Base-by-base conservation (phyloP, 2,329 filamentous ascomycete genomes). In the Diplodia scrobiculata region DNA sequence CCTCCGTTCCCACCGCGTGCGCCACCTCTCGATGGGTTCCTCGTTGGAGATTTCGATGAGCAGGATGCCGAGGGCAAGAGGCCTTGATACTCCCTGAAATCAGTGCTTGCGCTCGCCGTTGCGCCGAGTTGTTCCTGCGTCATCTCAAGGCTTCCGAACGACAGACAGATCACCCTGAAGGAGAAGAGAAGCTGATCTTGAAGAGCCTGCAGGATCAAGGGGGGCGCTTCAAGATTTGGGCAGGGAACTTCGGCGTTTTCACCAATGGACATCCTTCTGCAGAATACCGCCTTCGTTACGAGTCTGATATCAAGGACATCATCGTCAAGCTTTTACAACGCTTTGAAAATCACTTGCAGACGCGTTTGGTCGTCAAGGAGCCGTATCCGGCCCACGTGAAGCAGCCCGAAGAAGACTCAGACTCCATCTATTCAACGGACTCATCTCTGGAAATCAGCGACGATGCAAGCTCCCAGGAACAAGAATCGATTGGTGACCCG, bases 11-110 rank as follows among this genome's bases (percentile, higher is more conserved):
- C 36, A 21, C 27, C 19, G 10, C n/a, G n/a, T 55, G 14, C n/a
- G 36, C 52, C 52, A 41, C n/a, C 4, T 34, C 34, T 55, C 52
- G 11, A 55, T 38, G 1, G 52, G 52, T 19, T 55, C 41, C 32
- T 55, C 52, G 10, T 55, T 55, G 34, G 27, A 27, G 4, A 38
- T 55, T n/a, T 55, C 52, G 32, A 55, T 27, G 9, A 55, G 34
- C 11, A 55, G 17, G 19, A 41, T 21, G 9, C 34, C 32, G 6
- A 55, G 32, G 1, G 52, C n/a, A 41, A 17, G 36, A 41, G 14
- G 36, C 17, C 14, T 17, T 41, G 36, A 17, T 41, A 14, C 36
- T 41, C 36, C 36, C 36, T 41, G 36, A 41, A 14, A 41, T 41
- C 11, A 17, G 36, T 1, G 17, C 36, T 41, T 17, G 14, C 13